Evolutionary conservation across 1,284 basidiomycete genomes (phyloP), one percentile per base, ranked within the genome.

Genomic region (Apiotrichum siamense): DNA sequence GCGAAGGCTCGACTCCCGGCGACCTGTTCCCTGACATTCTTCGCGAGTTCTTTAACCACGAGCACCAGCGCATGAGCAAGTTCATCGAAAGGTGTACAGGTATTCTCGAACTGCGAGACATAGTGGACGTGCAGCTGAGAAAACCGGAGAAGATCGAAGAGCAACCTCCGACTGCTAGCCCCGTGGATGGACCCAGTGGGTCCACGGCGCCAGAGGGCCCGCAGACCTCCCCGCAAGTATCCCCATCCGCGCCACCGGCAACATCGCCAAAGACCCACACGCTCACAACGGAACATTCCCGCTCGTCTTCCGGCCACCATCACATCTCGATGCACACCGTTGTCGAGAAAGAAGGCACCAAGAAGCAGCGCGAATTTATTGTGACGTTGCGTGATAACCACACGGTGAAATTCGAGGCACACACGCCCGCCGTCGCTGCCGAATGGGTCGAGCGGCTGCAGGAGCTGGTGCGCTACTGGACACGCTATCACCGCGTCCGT

Each of bases 401-500:
- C 17, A 32, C 4, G 7, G 31, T 48, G 17, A 33, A 32, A 7
- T 46, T 58, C 32, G 54, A 63, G 52, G 67, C 70, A 10, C 54
- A 61, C 25, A 58, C 64, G 2, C 38, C 50, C 0, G 55, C 53
- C 2, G 54, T 66, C 13, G 70, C 71, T 0, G 38, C 56, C 24
- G 72, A 73, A 53, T 75, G 73, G 73, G 63, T 71, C 23, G 58
- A 55, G 15, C 49, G 64, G 20, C 47, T 75, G 33, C 43, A 25
- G 1, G 50, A 50, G 7, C 50, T 72, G n/a, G 58, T 52, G 36
- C 45, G 48, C 18, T 75, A 70, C 44, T 73, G 70, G 70, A 60
- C 60, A 17, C 45, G 60, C 20, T 54, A 63, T 7, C 69, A 68
- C 44, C 62, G 70, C 10, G 65, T 73, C 11, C 65, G 71, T 26